phyloP scores from a whole-genome alignment of 371 early-diverging fungal genomes.

The Mortierella sp. region DNA sequence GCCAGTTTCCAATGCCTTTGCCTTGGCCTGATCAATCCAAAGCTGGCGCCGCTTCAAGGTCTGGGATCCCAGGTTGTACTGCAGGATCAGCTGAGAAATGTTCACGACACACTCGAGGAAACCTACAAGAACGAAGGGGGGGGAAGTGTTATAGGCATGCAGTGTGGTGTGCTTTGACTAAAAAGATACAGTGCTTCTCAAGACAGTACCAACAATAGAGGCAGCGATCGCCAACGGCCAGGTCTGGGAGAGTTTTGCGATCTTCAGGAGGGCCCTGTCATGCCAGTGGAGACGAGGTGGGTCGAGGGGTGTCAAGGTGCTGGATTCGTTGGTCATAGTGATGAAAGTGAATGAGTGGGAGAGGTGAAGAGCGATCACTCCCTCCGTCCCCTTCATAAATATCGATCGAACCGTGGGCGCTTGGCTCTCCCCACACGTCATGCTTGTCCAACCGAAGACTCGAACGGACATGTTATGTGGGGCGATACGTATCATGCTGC shows the following conservation, averaged over 20 bases:
- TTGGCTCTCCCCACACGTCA: no score
- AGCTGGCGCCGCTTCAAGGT: slow-evolving; percentile 22
- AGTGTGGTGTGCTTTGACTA: no score
- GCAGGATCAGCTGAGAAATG: slow-evolving; percentile 25
- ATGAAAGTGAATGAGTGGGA: not conserved
- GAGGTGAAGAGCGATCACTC: no score
- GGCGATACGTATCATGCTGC: no score
- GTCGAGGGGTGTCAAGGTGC: slow-evolving; percentile 1
- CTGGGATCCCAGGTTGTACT: slow-evolving; percentile 23
- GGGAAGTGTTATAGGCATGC: no score
- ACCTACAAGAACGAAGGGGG: no score
- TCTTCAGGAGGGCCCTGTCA: slow-evolving; percentile 29
- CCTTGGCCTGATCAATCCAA: slow-evolving; percentile 37
- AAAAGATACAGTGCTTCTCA: no score
- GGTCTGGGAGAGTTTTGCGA: slow-evolving; percentile 13
- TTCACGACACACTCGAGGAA: slow-evolving; percentile 38
- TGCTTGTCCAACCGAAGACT: no score
- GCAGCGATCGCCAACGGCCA: slow-evolving; percentile 24
- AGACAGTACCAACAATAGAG: slow-evolving; percentile 24
- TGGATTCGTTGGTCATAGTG: not conserved
- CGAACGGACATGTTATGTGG: no score
- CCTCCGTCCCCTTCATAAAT: no score
- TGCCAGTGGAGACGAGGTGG: slow-evolving; percentile 43
- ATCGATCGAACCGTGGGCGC: no score
- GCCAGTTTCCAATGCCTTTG: not conserved